Evolutionary conservation across 768 basidiomycete genomes (phyloP).

Genomic region (Exidia glandulosa): DNA sequence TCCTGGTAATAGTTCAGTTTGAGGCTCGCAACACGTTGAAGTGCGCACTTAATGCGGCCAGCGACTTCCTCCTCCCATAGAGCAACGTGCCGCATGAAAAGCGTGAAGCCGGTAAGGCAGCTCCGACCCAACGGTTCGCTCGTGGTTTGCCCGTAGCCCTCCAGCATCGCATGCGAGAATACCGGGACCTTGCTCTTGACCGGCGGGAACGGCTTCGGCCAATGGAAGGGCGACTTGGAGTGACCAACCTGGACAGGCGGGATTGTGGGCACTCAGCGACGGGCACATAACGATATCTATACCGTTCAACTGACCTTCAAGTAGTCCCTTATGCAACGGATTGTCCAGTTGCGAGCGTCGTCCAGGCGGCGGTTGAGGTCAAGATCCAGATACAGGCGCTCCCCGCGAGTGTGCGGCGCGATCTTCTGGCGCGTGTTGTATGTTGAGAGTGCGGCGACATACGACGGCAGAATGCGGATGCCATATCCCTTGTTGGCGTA

Average conservation of each 20-base stretch:
- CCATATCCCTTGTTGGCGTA: constrained; percentile 10
- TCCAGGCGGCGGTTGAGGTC: neutral
- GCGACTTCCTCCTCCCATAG: constrained; percentile 5
- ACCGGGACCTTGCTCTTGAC: neutral
- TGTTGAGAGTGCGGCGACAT: constrained; percentile 2
- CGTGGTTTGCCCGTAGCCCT: neutral
- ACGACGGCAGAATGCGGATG: constrained; percentile 7
- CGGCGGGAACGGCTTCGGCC: neutral
- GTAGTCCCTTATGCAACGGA: neutral
- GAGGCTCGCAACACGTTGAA: neutral
- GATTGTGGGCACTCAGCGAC: too few species aligned
- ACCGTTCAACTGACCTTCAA: too few species aligned
- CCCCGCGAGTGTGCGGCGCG: neutral
- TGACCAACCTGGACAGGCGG: too few species aligned
- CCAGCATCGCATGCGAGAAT: constrained; percentile 5
- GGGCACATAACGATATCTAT: too few species aligned
- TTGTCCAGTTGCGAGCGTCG: constrained; percentile 1
- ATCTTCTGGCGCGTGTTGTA: neutral
- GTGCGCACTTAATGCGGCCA: constrained; percentile 1
- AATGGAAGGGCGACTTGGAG: neutral
- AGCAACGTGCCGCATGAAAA: constrained; percentile 9
- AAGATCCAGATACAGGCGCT: neutral
- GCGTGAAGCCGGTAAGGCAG: constrained; percentile 4
- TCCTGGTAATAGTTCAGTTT: neutral
- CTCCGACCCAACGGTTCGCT: constrained; percentile 4